Evolutionary conservation across 1,139 yeast species (phyloP).

Genomic region (Kurtzmaniella natalensis): DNA sequence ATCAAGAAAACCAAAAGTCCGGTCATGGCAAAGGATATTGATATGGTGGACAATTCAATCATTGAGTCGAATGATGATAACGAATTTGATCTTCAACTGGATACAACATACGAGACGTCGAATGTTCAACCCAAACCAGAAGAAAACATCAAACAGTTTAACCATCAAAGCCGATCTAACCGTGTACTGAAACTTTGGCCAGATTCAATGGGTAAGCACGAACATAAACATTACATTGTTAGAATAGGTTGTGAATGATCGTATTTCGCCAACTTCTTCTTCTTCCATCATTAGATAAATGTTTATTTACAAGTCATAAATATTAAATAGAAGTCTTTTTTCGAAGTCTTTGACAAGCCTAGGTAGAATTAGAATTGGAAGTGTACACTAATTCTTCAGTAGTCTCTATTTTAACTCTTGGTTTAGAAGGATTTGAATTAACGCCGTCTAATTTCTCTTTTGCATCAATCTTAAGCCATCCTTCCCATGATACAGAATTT

Average conservation of each 20-base stretch:
- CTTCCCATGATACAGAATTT: slow-evolving; percentile 54
- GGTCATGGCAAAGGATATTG: slow-evolving; percentile 36
- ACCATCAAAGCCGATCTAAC: not conserved
- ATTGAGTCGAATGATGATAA: too few relatives aligned
- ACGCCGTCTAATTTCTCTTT: slow-evolving; percentile 51
- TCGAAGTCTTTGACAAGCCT: too few relatives aligned
- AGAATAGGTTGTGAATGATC: slow-evolving; percentile 25
- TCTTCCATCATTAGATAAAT: slow-evolving; percentile 7
- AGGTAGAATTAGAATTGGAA: slow-evolving; percentile 1
- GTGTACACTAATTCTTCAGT: slow-evolving; percentile 44
- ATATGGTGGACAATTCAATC: too few relatives aligned
- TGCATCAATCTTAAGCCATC: slow-evolving; percentile 62
- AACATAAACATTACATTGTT: slow-evolving; percentile 31
- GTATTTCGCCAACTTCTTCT: too few relatives aligned
- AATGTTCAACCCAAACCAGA: too few relatives aligned
- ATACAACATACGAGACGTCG: too few relatives aligned
- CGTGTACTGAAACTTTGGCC: slow-evolving; percentile 18
- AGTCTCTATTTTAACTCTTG: slow-evolving; percentile 53
- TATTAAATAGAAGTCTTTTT: too few relatives aligned
- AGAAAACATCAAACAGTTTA: too few relatives aligned
- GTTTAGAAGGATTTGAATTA: slow-evolving; percentile 34
- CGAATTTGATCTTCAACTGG: too few relatives aligned
- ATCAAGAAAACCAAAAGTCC: slow-evolving; percentile 44
- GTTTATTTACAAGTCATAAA: slow-evolving; percentile 2
- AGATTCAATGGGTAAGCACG: slow-evolving; percentile 24